Conservation (phyloP, 495 filamentous ascomycete genomes). For the Tuber microsphaerosporum region DNA sequence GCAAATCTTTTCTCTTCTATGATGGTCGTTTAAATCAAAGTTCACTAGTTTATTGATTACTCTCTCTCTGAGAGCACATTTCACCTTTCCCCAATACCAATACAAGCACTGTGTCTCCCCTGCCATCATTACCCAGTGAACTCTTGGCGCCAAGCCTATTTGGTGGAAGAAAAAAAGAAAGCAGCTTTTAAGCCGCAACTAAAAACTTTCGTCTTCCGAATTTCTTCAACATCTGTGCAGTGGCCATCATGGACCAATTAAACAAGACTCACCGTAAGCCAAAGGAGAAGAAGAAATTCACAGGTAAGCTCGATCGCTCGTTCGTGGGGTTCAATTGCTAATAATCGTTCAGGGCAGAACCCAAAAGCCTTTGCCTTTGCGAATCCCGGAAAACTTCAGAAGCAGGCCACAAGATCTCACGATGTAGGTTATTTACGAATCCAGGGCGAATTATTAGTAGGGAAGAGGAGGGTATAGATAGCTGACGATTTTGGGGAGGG, state of each 20-base stretch:
- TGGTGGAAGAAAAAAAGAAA: background rate
- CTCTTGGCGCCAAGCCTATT: background rate
- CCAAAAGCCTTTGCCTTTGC: slow-evolving; percentile 88
- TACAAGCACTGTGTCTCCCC: no score
- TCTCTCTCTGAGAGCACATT: no score
- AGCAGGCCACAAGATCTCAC: slow-evolving; percentile 76
- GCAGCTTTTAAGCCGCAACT: background rate
- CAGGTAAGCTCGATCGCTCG: slow-evolving; percentile 46
- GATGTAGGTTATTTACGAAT: slow-evolving; percentile 57
- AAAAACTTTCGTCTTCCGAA: background rate
- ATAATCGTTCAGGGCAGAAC: slow-evolving; percentile 57
- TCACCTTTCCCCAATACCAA: no score
- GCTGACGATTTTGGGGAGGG: slow-evolving; percentile 7
- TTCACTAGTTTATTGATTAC: no score
- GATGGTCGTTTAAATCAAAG: no score
- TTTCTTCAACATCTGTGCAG: background rate
- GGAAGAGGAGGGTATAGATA: background rate
- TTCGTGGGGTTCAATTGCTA: slow-evolving; percentile 16
- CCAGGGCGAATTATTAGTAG: background rate
- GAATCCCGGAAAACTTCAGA: slow-evolving; percentile 75
- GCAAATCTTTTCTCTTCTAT: no score
- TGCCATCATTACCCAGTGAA: background rate
- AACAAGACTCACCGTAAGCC: slow-evolving; percentile 78
- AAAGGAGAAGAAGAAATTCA: slow-evolving; percentile 84
- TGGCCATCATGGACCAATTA: slow-evolving; percentile 65